phyloP scores from a whole-genome alignment of 1,139 yeast genomes.

The Sugiyamaella novakii region DNA sequence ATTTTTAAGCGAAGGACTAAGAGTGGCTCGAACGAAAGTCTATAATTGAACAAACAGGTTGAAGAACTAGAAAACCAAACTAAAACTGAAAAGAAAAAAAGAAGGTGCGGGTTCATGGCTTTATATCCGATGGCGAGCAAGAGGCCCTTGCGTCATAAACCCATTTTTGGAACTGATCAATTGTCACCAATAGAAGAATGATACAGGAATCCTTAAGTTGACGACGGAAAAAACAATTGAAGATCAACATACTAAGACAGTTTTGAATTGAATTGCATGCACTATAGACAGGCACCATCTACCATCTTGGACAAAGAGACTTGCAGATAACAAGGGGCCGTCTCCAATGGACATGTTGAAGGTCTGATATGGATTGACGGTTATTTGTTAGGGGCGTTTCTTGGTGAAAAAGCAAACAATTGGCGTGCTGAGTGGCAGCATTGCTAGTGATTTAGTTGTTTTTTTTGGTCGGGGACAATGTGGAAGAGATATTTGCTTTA shows the following conservation, averaged over 20 bases:
- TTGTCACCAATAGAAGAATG: conserved; percentile 15
- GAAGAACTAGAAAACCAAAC: conserved; percentile 9
- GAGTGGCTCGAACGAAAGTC: conserved; percentile 13
- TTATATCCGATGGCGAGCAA: conserved; percentile 3
- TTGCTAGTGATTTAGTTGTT: too few relatives aligned
- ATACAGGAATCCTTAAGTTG: conserved; percentile 5
- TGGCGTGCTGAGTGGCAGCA: too few relatives aligned
- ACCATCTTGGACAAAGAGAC: conserved; percentile 18
- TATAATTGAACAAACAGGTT: conserved; percentile 14
- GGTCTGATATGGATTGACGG: conserved; percentile 7
- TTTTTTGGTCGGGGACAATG: too few relatives aligned
- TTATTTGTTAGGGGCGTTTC: too few relatives aligned
- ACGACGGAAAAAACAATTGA: conserved; percentile 13
- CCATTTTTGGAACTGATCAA: conserved; percentile 4
- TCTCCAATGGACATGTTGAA: not conserved
- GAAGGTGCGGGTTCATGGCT: conserved; percentile 1
- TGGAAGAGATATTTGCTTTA: too few relatives aligned
- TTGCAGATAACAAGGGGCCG: conserved; percentile 17
- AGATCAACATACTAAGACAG: conserved; percentile 12
- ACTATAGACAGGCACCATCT: conserved; percentile 8
- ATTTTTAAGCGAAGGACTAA: conserved; percentile 13
- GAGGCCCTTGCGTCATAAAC: conserved; percentile 9
- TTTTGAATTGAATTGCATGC: conserved; percentile 2
- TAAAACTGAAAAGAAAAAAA: conserved; percentile 1
- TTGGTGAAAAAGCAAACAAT: not conserved